Conservation (phyloP, 306 rosid genomes). For the Acacia crassicarpa region DNA sequence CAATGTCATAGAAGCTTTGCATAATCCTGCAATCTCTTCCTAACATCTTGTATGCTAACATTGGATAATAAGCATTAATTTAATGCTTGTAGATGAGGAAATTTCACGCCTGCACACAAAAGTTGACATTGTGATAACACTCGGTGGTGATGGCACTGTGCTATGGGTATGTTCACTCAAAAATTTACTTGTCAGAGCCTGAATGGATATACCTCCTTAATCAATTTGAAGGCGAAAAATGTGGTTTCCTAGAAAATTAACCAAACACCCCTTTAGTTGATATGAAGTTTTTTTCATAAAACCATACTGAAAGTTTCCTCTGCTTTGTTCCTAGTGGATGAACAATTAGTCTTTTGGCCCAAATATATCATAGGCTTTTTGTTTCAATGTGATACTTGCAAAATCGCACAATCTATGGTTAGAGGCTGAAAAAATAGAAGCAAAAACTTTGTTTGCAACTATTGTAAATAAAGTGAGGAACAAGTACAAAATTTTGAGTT, state of each 20-base stretch:
- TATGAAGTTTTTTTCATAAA: no score
- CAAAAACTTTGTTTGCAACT: background rate
- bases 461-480: conserved; percentile 2
- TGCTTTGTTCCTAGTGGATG: background rate
- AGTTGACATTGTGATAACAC: conserved; percentile 93
- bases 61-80: background rate
- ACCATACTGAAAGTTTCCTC: background rate
- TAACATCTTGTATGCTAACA: background rate
- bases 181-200: conserved; percentile 14
- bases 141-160: conserved; percentile 98
- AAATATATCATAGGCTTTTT: background rate
- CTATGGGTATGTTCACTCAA: conserved; percentile 73
- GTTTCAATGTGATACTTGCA: conserved; percentile 19
- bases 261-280: no score
- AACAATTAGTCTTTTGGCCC: background rate
- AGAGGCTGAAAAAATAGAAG: conserved; percentile 10
- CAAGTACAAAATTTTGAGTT: background rate
- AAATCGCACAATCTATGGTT: conserved; percentile 6
- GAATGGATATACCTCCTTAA: no score
- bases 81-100: conserved; percentile 62
- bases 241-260: no score
- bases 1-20: background rate
- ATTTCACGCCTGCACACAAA: conserved; percentile 64
- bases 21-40: background rate
- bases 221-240: no score